Percentiles rank a stretch among this genome's conserved stretches.
Evolutionary conservation across 1,284 basidiomycete genomes (phyloP).

Genomic region (Blastosporella zonata): DNA sequence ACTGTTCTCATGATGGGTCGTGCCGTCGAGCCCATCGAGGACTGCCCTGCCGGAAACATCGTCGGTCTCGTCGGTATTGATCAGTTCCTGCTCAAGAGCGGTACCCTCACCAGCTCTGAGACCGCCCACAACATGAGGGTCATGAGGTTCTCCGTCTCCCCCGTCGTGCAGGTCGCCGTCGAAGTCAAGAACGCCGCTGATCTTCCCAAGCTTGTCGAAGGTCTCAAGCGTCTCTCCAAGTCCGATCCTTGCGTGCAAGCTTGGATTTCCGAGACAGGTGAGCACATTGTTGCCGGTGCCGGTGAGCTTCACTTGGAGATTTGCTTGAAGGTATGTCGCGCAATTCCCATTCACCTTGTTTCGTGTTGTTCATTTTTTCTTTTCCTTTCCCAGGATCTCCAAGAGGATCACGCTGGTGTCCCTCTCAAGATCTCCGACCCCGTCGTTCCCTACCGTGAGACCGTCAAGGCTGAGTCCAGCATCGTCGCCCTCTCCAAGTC

Average conservation of each 20-base stretch:
- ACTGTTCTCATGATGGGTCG: constrained; percentile 98
- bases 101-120: constrained; percentile 95
- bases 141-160: constrained; percentile 99
- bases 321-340: constrained; percentile 58
- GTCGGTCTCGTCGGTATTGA: constrained; percentile 97
- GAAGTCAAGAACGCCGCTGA: constrained; percentile 64
- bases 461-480: background rate
- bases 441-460: background rate
- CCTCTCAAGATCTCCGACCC: constrained; percentile 89
- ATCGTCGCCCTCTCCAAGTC: constrained; percentile 74
- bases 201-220: constrained; percentile 98
- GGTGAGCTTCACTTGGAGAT: too few relatives aligned
- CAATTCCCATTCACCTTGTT: background rate
- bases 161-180: constrained; percentile 74
- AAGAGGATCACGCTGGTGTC: constrained; percentile 99
- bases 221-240: constrained; percentile 99
- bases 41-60: constrained; percentile 98
- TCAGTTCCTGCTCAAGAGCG: constrained; percentile 99
- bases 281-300: constrained; percentile 98
- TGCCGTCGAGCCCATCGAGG: constrained; percentile 97
- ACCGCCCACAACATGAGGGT: constrained; percentile 99
- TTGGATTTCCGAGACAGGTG: constrained; percentile 85
- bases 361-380: constrained; percentile 6
- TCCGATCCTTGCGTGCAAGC: constrained; percentile 99
- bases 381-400: constrained; percentile 90